Conservation (phyloP, 1,284 basidiomycete genomes). For the Phenoliferia sp. region DNA sequence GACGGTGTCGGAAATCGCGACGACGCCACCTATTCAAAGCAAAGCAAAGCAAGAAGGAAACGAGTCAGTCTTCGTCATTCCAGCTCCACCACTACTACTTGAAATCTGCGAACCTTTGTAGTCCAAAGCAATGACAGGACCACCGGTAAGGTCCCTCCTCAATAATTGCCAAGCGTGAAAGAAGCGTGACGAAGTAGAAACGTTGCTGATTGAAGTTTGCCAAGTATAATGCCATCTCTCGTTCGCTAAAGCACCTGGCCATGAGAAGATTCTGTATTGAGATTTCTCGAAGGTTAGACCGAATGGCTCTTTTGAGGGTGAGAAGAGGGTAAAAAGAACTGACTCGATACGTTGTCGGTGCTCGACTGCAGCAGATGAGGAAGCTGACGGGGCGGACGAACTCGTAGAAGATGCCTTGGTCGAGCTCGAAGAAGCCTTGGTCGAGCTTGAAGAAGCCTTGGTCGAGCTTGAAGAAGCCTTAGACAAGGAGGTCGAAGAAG, state of each 20-base stretch:
- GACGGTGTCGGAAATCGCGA: slow-evolving; percentile 6
- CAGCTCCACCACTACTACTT: no score
- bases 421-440: no score
- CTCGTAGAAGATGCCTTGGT: no score
- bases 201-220: slow-evolving; percentile 18
- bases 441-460: no score
- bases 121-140: slow-evolving; percentile 24
- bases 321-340: background rate
- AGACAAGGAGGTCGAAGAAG: no score
- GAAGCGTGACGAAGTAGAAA: background rate
- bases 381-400: background rate
- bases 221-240: slow-evolving; percentile 30
- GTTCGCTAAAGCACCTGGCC: slow-evolving; percentile 23
- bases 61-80: no score
- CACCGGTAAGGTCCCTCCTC: slow-evolving; percentile 20
- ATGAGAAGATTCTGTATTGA: slow-evolving; percentile 15
- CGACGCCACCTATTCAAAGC: no score
- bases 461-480: no score
- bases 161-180: slow-evolving; percentile 25
- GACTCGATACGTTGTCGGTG: background rate
- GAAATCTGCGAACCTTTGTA: no score
- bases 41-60: no score
- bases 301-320: no score
- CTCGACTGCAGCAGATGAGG: background rate
- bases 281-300: background rate